These are phyloP conservation scores for Neurospora sp. DNA, from an alignment of 495 filamentous ascomycete species.

Conservation along the genomic window DNA sequence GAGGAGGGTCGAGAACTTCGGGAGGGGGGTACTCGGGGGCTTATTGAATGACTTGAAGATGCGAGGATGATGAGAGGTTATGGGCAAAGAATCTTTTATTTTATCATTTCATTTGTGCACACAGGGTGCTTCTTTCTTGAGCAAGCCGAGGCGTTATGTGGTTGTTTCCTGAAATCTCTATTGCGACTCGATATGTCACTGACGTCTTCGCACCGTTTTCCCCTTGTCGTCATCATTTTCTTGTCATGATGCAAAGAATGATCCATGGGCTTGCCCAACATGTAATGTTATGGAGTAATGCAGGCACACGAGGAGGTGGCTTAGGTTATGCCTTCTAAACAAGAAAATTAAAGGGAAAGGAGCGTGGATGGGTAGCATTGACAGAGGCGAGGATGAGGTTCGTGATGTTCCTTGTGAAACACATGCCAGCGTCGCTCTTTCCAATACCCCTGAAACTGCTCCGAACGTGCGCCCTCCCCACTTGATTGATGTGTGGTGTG, in stretches of 20 bases:
- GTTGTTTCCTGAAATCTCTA: not conserved
- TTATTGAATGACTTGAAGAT: not conserved
- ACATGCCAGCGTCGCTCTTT: not conserved
- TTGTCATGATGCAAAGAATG: not conserved
- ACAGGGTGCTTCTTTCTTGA: not conserved
- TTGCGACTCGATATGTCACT: not conserved
- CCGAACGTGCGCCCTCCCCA: not conserved
- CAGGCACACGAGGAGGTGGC: not conserved
- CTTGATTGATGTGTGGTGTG: not conserved
- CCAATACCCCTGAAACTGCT: not conserved
- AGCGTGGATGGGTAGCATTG: not conserved
- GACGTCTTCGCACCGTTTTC: not conserved
- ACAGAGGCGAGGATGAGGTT: not conserved
- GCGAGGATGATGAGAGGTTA: not conserved
- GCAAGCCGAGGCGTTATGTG: not conserved
- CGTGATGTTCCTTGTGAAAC: not conserved
- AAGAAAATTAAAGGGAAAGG: not conserved
- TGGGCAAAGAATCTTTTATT: not conserved
- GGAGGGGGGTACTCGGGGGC: constrained; percentile 6
- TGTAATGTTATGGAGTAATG: not conserved
- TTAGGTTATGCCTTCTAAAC: not conserved
- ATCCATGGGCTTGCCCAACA: not conserved
- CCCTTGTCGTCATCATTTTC: not conserved
- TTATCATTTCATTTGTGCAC: not conserved
- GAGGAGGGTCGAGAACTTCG: constrained; percentile 5